Evolutionary conservation across 2,329 filamentous ascomycete species (phyloP).

Genomic region (Fusarium beomiforme): DNA sequence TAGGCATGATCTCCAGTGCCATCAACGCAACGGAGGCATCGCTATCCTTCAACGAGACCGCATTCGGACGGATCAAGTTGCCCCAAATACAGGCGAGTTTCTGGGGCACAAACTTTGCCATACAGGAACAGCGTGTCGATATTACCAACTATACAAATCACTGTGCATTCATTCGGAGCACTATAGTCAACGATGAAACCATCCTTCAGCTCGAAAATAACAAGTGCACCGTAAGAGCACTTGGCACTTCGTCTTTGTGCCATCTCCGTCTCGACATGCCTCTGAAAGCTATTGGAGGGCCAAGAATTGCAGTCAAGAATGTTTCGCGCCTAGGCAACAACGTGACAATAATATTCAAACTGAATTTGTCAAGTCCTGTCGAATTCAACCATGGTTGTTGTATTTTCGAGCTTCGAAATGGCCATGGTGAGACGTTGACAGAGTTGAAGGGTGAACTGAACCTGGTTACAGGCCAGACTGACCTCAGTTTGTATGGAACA

Average conservation of each 20-base stretch:
- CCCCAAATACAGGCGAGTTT: conserved; percentile 45
- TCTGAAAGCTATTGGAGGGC: conserved; percentile 43
- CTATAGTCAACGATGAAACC: conserved; percentile 44
- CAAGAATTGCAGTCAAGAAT: conserved; percentile 34
- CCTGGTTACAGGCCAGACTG: conserved; percentile 42
- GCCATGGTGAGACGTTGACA: conserved; percentile 40
- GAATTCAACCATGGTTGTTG: conserved; percentile 47
- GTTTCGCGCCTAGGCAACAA: conserved; percentile 26
- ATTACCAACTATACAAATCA: conserved; percentile 45
- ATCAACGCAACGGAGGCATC: conserved; percentile 45
- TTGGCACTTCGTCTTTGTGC: conserved; percentile 36
- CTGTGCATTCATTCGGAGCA: conserved; percentile 45
- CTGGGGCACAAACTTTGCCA: conserved; percentile 41
- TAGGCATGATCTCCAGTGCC: conserved; percentile 45
- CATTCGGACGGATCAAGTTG: conserved; percentile 46
- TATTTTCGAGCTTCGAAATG: conserved; percentile 46
- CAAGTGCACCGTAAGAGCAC: conserved; percentile 40
- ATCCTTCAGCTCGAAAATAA: conserved; percentile 45
- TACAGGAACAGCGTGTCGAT: conserved; percentile 42
- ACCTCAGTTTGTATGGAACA: conserved; percentile 43
- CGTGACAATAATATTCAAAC: conserved; percentile 36
- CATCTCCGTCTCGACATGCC: conserved; percentile 41
- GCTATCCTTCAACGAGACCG: conserved; percentile 43
- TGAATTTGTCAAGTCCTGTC: conserved; percentile 46
- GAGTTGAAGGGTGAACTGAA: conserved; percentile 44